Conservation (phyloP, 2,329 filamentous ascomycete species). For the Stagonosporopsis chrysanthemi region DNA sequence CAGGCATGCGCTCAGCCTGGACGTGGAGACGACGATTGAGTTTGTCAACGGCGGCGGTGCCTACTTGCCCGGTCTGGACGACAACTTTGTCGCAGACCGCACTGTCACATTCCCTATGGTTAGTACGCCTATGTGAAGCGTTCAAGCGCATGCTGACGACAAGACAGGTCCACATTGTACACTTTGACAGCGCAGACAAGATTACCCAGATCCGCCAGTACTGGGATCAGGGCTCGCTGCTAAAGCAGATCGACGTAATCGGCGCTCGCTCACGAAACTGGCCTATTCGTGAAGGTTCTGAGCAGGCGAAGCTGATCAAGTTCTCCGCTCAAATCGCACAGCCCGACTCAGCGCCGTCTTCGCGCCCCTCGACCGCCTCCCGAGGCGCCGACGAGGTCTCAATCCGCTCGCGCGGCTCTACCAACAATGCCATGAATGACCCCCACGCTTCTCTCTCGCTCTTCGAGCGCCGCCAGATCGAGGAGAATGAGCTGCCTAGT, state of each 20-base stretch:
- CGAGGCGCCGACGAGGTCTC: constrained; percentile 42
- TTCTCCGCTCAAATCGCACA: constrained; percentile 55
- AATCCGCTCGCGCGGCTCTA: constrained; percentile 51
- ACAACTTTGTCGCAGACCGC: constrained; percentile 90
- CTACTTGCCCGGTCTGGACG: constrained; percentile 88
- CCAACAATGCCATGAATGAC: constrained; percentile 52
- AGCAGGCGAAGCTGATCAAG: constrained; percentile 80
- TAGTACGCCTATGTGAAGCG: constrained; percentile 50
- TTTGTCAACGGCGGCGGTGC: constrained; percentile 82
- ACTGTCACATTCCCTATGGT: constrained; percentile 82
- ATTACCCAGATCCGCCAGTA: constrained; percentile 87
- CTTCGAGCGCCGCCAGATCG: constrained; percentile 73
- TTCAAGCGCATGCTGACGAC: constrained; percentile 18
- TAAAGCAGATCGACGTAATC: constrained; percentile 94
- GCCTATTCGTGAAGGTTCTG: constrained; percentile 88
- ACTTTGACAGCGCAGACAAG: constrained; percentile 77
- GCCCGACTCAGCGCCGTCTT: constrained; percentile 38
- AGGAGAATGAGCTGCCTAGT: constrained; percentile 59
- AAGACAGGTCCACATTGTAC: constrained; percentile 74
- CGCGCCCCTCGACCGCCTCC: constrained; percentile 45
- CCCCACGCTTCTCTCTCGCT: constrained; percentile 74
- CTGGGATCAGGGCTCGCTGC: constrained; percentile 93
- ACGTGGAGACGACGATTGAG: constrained; percentile 83
- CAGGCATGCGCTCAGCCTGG: constrained; percentile 71
- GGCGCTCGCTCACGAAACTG: constrained; percentile 89